These are phyloP conservation scores for Musa itinerans DNA, from an alignment of 176 grass and related monocot species.

Conservation along the genomic window DNA sequence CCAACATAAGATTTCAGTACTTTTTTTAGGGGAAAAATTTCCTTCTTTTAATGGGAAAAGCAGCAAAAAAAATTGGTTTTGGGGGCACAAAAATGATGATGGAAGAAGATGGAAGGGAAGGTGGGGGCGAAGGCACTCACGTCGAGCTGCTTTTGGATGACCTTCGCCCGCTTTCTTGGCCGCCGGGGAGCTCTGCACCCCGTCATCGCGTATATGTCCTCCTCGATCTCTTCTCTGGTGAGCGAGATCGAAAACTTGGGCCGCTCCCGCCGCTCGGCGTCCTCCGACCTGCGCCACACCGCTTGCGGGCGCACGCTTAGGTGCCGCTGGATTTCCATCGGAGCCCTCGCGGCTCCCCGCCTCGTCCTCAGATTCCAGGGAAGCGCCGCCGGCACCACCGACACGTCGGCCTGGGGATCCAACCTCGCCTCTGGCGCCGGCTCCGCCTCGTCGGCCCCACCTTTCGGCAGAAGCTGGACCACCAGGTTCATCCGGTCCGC, in stretches of 20 bases:
- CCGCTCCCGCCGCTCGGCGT: slow-evolving; percentile 15
- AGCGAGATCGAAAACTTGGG: slow-evolving; percentile 64
- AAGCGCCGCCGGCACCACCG: neutral
- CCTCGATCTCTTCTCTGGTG: slow-evolving; percentile 66
- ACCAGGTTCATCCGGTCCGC: slow-evolving; percentile 16
- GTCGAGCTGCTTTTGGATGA: slow-evolving; percentile 78
- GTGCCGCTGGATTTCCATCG: neutral
- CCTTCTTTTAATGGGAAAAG: neutral
- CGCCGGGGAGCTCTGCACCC: slow-evolving; percentile 62
- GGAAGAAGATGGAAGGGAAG: neutral
- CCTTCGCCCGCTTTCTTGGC: slow-evolving; percentile 40
- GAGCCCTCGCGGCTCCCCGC: slow-evolving; percentile 2
- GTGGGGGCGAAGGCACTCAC: slow-evolving; percentile 25
- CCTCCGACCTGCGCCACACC: slow-evolving; percentile 14
- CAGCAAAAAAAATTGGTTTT: neutral
- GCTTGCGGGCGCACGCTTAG: slow-evolving; percentile 15
- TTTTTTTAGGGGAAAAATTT: neutral
- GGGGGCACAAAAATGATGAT: neutral
- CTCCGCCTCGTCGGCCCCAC: neutral
- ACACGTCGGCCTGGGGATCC: neutral
- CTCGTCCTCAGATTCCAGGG: slow-evolving; percentile 50
- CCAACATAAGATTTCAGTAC: neutral
- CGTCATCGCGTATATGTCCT: slow-evolving; percentile 84
- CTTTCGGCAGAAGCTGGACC: neutral
- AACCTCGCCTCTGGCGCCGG: neutral